A percentile compares a stretch with the other conserved stretches of the same genome.
Evolutionary conservation across 1,139 yeast genomes (phyloP).

Genomic region (Citeromyces hawaiiensis): DNA sequence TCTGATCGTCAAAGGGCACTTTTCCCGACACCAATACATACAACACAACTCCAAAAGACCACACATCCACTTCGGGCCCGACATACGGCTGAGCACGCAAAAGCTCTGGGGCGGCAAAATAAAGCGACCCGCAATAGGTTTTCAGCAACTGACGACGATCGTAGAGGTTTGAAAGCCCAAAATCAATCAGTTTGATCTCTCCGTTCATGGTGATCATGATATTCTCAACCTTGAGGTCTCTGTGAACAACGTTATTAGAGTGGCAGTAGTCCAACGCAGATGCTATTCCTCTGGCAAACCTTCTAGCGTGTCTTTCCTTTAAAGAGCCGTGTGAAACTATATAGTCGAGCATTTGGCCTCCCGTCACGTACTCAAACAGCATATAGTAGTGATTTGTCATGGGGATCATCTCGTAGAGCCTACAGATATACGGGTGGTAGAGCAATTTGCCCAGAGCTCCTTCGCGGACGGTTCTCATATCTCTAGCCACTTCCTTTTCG

Average conservation of each 20-base stretch:
- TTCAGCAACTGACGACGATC: conserved; percentile 61
- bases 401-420: conserved; percentile 86
- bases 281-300: conserved; percentile 93
- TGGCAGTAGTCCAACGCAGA: conserved; percentile 92
- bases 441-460: conserved; percentile 86
- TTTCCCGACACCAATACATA: conserved; percentile 94
- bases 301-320: conserved; percentile 88
- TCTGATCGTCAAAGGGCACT: conserved; percentile 95
- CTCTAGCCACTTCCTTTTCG: conserved; percentile 84
- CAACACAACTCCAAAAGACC: conserved; percentile 96
- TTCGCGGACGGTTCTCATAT: conserved; percentile 84
- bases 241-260: conserved; percentile 85
- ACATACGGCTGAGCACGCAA: conserved; percentile 83
- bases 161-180: conserved; percentile 85
- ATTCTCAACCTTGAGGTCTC: conserved; percentile 93
- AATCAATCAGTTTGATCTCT: conserved; percentile 89
- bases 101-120: conserved; percentile 97
- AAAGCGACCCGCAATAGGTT: conserved; percentile 94
- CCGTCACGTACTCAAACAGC: conserved; percentile 93
- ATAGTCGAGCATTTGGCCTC: conserved; percentile 96
- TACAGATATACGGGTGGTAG: conserved; percentile 86
- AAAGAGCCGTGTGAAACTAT: conserved; percentile 93
- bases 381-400: conserved; percentile 96
- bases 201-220: conserved; percentile 91
- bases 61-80: conserved; percentile 96